These are phyloP conservation scores for Cordia subcordata DNA, from an alignment of 257 asterid species.

Conservation along the genomic window DNA sequence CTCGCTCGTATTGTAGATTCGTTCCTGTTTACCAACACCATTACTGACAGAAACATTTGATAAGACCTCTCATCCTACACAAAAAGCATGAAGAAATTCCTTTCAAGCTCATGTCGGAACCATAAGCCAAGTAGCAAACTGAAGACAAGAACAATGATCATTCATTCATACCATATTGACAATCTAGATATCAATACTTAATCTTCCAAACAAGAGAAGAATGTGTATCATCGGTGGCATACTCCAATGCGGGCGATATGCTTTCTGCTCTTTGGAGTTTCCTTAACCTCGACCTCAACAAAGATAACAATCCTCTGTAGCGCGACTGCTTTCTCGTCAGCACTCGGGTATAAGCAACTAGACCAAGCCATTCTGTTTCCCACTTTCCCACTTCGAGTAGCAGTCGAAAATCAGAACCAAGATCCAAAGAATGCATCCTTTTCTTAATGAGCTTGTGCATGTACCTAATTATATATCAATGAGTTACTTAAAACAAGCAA, in stretches of 20 bases:
- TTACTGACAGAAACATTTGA: no score
- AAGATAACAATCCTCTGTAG: conserved; percentile 36
- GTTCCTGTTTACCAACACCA: no score
- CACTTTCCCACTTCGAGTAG: conserved; percentile 39
- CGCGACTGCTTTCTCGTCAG: conserved; percentile 59
- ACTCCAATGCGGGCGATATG: conserved; percentile 42
- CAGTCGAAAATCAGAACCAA: conserved; percentile 41
- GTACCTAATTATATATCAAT: conserved; percentile 36
- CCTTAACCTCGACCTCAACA: conserved; percentile 39
- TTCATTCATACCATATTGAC: no score
- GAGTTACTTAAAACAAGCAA: neutral
- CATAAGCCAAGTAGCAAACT: no score
- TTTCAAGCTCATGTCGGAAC: no score
- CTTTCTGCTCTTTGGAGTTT: conserved; percentile 23
- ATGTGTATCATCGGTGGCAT: conserved; percentile 58
- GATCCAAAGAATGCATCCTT: conserved; percentile 38
- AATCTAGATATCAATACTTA: conserved; percentile 62
- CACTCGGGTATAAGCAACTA: conserved; percentile 54
- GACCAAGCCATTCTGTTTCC: conserved; percentile 72
- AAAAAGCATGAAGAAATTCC: no score
- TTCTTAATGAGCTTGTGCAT: conserved; percentile 58
- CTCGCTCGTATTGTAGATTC: no score
- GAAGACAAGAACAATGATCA: no score
- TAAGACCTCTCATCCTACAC: no score
- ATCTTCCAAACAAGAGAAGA: conserved; percentile 67